Percentiles rank a stretch among this genome's conserved stretches.
Evolutionary conservation across 169 alveolate species (phyloP).

Genomic region (Plasmodium cynomolgi): DNA sequence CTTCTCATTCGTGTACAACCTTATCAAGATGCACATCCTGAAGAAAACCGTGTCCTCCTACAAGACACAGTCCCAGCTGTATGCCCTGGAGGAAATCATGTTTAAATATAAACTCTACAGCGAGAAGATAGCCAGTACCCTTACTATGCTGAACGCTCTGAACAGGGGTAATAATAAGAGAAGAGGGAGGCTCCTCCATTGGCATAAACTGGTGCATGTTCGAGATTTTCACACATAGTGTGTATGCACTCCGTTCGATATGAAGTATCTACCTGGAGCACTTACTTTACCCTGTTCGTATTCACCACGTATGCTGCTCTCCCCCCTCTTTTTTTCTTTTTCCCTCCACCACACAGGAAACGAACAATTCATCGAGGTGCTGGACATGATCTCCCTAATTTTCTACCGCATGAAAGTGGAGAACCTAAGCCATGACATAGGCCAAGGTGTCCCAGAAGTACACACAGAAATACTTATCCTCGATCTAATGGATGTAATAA

Average conservation of each 20-base stretch:
- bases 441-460: constrained; percentile 17
- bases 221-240: neutral
- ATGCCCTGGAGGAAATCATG: constrained; percentile 42
- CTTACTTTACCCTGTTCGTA: neutral
- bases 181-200: neutral
- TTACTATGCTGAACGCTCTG: neutral
- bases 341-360: constrained; percentile 6
- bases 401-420: constrained; percentile 30
- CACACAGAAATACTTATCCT: constrained; percentile 29
- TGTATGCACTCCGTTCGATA: neutral
- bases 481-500: constrained; percentile 58
- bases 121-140: constrained; percentile 26
- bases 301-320: neutral
- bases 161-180: constrained; percentile 31
- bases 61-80: neutral
- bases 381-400: constrained; percentile 50
- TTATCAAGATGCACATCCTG: constrained; percentile 25
- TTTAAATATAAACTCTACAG: constrained; percentile 50
- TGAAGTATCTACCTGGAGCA: neutral
- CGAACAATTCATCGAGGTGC: neutral
- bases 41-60: neutral
- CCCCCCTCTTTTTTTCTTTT: neutral
- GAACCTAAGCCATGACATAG: neutral
- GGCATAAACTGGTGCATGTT: neutral
- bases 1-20: constrained; percentile 51